A percentile compares a stretch with the other conserved stretches of the same genome.
phyloP scores from a whole-genome alignment of 768 basidiomycete genomes.

The Psilocybe cyanescens region DNA sequence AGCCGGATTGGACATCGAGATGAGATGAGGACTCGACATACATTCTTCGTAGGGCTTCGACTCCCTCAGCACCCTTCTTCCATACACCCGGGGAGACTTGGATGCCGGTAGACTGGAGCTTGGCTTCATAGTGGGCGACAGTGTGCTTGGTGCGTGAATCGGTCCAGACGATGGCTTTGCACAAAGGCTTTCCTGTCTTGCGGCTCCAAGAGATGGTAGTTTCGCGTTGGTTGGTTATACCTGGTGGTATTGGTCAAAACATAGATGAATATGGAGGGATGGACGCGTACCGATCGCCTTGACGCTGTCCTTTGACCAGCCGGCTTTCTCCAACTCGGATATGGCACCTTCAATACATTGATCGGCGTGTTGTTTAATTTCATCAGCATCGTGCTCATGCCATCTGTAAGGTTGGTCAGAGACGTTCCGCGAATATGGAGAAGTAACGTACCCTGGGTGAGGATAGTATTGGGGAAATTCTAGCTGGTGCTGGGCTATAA shows the following conservation, averaged over 20 bases:
- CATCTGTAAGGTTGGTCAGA: constrained; percentile 52
- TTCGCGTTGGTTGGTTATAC: constrained; percentile 97
- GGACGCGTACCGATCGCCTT: constrained; percentile 83
- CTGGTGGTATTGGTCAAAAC: constrained; percentile 36
- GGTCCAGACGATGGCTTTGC: constrained; percentile 94
- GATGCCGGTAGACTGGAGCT: constrained; percentile 75
- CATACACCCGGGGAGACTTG: constrained; percentile 67
- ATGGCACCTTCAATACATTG: constrained; percentile 77
- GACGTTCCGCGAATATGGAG: background rate
- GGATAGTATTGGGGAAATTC: constrained; percentile 96
- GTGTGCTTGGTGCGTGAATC: constrained; percentile 90
- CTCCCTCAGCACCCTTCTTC: constrained; percentile 73
- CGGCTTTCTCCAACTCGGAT: constrained; percentile 68
- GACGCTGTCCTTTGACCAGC: constrained; percentile 80
- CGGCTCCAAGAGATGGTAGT: constrained; percentile 94
- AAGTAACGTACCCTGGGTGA: constrained; percentile 67
- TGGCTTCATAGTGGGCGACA: constrained; percentile 79
- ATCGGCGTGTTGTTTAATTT: constrained; percentile 77
- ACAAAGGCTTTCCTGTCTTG: constrained; percentile 85
- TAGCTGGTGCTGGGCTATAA: constrained; percentile 85
- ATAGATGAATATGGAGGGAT: constrained; percentile 16
- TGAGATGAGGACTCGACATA: constrained; percentile 37
- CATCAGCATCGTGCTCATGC: constrained; percentile 93
- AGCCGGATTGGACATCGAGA: constrained; percentile 16
- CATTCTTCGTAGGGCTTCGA: constrained; percentile 69